Conservation (phyloP, 140 eudicot genomes). For the Anethum foeniculum region DNA sequence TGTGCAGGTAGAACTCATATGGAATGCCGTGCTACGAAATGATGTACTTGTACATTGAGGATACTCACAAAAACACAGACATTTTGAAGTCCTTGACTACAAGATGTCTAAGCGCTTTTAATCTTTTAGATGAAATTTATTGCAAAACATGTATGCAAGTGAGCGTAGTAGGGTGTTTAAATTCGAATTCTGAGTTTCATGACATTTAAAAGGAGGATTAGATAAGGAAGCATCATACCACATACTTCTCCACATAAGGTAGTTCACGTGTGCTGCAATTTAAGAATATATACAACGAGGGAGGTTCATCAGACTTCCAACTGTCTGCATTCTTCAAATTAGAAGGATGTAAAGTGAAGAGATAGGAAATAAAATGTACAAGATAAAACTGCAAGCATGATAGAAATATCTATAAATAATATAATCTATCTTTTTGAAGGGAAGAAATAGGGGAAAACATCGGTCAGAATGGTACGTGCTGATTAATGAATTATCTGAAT, state of each 20-base stretch:
- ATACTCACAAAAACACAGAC: not conserved
- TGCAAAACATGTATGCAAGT: not conserved
- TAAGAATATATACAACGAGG: conserved; percentile 64
- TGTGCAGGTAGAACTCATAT: not conserved
- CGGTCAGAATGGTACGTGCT: not conserved
- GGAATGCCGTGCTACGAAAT: not conserved
- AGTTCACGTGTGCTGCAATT: conserved; percentile 85
- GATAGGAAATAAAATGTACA: not conserved
- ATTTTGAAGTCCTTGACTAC: not conserved
- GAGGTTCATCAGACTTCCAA: conserved; percentile 71
- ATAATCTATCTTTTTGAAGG: not conserved
- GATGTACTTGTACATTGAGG: not conserved
- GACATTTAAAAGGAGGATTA: not conserved
- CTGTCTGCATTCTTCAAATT: conserved; percentile 45
- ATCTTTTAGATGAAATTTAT: not conserved
- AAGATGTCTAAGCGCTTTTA: not conserved
- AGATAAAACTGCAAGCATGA: not conserved
- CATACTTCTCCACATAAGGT: conserved; percentile 64
- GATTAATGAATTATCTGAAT: not conserved
- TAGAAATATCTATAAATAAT: not conserved
- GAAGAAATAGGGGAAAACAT: not conserved
- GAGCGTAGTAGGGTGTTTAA: not conserved
- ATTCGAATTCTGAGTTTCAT: not conserved
- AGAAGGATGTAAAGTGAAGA: conserved; percentile 12
- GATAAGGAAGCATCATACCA: conserved; percentile 43